These are phyloP conservation scores for Curvularia hawaiiensis DNA, from an alignment of 2,329 filamentous ascomycete genomes.

Conservation along the genomic window DNA sequence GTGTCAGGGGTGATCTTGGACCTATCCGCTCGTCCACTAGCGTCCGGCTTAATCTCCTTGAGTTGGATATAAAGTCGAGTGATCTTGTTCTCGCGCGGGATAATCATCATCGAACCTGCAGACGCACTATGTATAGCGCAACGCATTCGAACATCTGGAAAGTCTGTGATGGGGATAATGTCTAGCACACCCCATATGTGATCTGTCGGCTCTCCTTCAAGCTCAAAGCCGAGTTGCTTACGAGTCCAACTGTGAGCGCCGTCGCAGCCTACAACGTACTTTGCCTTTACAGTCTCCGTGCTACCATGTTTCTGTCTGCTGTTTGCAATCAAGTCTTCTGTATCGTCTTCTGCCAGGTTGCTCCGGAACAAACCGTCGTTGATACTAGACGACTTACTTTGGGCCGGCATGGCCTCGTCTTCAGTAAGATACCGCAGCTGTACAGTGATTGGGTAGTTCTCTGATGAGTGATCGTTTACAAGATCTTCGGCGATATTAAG, in stretches of 20 bases:
- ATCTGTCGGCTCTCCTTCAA: constrained; percentile 62
- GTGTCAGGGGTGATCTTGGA: constrained; percentile 67
- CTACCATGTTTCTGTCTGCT: constrained; percentile 44
- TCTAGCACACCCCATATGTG: constrained; percentile 61
- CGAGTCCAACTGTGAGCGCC: constrained; percentile 71
- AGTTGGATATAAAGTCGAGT: constrained; percentile 71
- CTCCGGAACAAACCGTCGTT: constrained; percentile 65
- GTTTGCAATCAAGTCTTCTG: constrained; percentile 56
- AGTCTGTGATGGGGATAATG: constrained; percentile 61
- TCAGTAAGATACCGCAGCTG: constrained; percentile 62
- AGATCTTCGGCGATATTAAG: constrained; percentile 60
- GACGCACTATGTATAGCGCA: constrained; percentile 63
- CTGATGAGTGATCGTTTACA: constrained; percentile 52
- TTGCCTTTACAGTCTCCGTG: constrained; percentile 57
- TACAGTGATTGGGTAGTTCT: constrained; percentile 65
- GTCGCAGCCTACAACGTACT: constrained; percentile 71
- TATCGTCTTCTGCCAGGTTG: constrained; percentile 63
- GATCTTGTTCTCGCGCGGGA: constrained; percentile 67
- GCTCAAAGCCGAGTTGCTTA: constrained; percentile 60
- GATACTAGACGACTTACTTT: constrained; percentile 44
- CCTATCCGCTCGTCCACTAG: constrained; percentile 58
- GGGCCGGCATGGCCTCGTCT: constrained; percentile 60
- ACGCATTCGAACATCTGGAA: constrained; percentile 63
- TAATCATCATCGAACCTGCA: constrained; percentile 66
- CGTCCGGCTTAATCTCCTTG: constrained; percentile 53